Percentiles rank a stretch among this genome's conserved stretches.
Evolutionary conservation across 2,329 filamentous ascomycete species (phyloP).

Genomic region (Pseudogymnoascus sp.): DNA sequence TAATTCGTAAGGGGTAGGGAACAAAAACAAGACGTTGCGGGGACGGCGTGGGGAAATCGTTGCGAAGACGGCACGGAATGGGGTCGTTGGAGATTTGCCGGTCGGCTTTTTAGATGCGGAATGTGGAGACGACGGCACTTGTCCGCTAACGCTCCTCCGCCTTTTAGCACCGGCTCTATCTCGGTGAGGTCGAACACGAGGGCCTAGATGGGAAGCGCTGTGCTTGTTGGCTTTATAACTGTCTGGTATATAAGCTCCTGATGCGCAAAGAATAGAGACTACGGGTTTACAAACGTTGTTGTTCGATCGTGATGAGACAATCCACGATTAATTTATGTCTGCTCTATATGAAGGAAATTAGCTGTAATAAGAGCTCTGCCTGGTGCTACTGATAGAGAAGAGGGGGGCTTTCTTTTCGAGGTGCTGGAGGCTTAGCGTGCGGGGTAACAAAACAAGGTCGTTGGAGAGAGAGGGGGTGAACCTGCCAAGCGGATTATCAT

Average conservation of each 20-base stretch:
- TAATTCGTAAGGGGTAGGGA: background rate
- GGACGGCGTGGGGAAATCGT: background rate
- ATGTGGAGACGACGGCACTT: background rate
- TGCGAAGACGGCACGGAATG: background rate
- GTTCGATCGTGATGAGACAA: background rate
- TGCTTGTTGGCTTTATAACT: background rate
- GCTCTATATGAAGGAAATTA: background rate
- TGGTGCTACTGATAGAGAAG: background rate
- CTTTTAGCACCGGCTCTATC: background rate
- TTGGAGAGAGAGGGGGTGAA: background rate
- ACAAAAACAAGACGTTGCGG: background rate
- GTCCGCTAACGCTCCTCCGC: background rate
- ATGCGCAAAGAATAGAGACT: background rate
- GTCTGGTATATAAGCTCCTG: background rate
- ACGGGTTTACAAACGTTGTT: background rate
- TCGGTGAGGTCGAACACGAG: background rate
- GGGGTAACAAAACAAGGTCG: background rate
- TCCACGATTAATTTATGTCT: background rate
- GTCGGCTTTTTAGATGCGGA: background rate
- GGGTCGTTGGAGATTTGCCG: background rate
- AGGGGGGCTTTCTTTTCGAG: background rate
- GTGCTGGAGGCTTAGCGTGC: background rate
- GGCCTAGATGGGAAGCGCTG: background rate
- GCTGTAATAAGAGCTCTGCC: background rate
- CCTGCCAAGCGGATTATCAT: background rate